These are phyloP conservation scores for Balamuthia mandrillaris DNA, from an alignment of 208 protist species.

Conservation along the genomic window DNA sequence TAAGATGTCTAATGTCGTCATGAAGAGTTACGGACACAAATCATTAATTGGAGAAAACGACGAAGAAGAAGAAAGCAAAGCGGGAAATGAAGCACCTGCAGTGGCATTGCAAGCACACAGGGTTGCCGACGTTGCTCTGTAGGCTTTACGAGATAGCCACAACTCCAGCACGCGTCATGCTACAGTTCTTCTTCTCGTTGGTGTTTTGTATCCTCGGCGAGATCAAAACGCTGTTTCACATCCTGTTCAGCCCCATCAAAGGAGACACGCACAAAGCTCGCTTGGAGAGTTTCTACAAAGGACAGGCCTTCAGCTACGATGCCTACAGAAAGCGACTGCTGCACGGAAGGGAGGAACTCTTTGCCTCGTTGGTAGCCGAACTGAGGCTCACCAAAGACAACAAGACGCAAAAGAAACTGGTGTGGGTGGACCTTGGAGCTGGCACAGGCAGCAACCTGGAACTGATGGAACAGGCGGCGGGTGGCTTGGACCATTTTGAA, in stretches of 20 bases:
- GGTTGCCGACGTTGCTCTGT: too few relatives aligned
- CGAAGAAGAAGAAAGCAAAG: too few relatives aligned
- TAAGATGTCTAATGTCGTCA: too few relatives aligned
- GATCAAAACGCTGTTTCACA: neutral
- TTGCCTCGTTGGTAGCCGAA: too few relatives aligned
- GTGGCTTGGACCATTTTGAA: neutral
- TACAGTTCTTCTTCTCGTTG: too few relatives aligned
- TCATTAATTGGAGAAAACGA: too few relatives aligned
- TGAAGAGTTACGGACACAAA: too few relatives aligned
- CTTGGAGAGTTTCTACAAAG: neutral
- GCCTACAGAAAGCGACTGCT: conserved; percentile 11
- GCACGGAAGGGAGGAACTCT: neutral
- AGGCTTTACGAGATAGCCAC: too few relatives aligned
- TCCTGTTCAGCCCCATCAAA: neutral
- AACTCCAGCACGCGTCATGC: too few relatives aligned
- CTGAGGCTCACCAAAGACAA: too few relatives aligned
- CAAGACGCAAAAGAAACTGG: neutral
- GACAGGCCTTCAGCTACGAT: conserved; percentile 8
- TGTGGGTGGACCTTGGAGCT: conserved; percentile 32
- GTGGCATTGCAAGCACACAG: too few relatives aligned
- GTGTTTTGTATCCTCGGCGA: neutral
- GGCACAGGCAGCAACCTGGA: conserved; percentile 24
- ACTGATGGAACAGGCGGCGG: neutral
- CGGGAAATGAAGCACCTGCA: too few relatives aligned
- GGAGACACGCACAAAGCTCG: conserved; percentile 11